A percentile compares a stretch with the other conserved stretches of the same genome.
Conservation (phyloP, 345 rosid genomes). For the Eucalyptus tenuipes region DNA sequence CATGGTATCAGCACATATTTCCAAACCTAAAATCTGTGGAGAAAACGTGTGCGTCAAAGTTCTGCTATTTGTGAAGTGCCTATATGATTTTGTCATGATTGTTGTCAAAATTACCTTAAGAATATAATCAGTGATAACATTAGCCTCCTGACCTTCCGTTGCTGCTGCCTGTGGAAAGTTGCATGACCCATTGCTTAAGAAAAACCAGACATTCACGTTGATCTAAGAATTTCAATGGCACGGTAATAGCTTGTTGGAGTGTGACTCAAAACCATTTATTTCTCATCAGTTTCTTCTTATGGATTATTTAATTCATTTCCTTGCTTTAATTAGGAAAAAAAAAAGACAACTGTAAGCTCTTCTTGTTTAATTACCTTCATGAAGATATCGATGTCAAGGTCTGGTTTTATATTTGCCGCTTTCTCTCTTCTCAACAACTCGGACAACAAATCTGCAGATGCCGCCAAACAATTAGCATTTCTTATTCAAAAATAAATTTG, state of each 20-base stretch:
- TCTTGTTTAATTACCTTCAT: conserved; percentile 22
- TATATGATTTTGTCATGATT: background rate
- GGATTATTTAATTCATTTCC: background rate
- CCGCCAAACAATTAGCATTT: background rate
- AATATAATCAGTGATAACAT: conserved; percentile 37
- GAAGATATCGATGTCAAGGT: conserved; percentile 29
- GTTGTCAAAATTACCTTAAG: conserved; percentile 23
- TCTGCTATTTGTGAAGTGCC: background rate
- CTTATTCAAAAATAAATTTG: background rate
- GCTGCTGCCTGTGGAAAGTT: conserved; percentile 26
- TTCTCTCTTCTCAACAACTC: conserved; percentile 38
- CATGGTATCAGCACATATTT: conserved; percentile 23
- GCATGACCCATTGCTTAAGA: background rate
- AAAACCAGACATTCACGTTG: background rate
- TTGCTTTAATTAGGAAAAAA: background rate
- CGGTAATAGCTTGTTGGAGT: background rate
- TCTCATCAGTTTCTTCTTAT: background rate
- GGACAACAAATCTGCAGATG: conserved; percentile 20
- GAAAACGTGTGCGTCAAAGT: background rate
- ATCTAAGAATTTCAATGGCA: background rate
- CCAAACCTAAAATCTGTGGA: conserved; percentile 19
- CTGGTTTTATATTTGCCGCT: conserved; percentile 22
- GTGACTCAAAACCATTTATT: background rate
- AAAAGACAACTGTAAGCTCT: background rate
- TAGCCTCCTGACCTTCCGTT: conserved; percentile 36